phyloP scores from a whole-genome alignment of 139 green algal genomes.

The Asterochloris erici region DNA sequence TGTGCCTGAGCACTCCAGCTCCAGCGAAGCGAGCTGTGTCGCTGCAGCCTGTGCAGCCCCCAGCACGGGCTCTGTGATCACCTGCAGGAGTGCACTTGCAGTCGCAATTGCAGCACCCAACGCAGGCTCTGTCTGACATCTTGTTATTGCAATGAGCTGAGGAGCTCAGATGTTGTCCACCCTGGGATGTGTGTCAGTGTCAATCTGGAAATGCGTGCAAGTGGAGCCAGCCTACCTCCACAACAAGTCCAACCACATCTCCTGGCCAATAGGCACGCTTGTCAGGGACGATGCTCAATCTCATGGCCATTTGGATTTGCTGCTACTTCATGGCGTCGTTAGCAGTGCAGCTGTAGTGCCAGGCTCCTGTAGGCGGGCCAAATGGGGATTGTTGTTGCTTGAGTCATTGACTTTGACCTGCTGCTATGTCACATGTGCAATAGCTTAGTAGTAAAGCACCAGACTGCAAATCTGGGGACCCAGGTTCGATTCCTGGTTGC shows the following conservation, averaged over 20 bases:
- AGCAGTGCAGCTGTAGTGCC: too few relatives aligned
- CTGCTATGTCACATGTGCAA: too few relatives aligned
- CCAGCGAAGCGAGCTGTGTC: constrained; percentile 4
- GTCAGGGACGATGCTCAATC: constrained; percentile 4
- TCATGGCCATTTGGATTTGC: neutral
- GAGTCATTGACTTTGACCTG: too few relatives aligned
- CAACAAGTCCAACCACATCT: constrained; percentile 1
- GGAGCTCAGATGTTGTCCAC: neutral
- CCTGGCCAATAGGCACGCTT: constrained; percentile 9
- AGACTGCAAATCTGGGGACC: too few relatives aligned
- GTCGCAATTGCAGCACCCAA: neutral
- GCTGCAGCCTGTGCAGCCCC: constrained; percentile 2
- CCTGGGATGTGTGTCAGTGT: neutral
- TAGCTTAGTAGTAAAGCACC: too few relatives aligned
- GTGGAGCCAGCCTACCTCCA: constrained; percentile 8
- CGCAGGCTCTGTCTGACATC: neutral
- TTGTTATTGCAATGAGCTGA: neutral
- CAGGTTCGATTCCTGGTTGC: too few relatives aligned
- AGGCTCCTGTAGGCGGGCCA: too few relatives aligned
- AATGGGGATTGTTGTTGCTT: too few relatives aligned
- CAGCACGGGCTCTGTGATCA: constrained; percentile 11
- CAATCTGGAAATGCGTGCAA: neutral
- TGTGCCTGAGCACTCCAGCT: neutral
- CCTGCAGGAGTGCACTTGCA: constrained; percentile 4
- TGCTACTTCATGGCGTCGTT: too few relatives aligned